phyloP scores from a whole-genome alignment of 2,329 filamentous ascomycete species.

The Cladophialophora carrionii region DNA sequence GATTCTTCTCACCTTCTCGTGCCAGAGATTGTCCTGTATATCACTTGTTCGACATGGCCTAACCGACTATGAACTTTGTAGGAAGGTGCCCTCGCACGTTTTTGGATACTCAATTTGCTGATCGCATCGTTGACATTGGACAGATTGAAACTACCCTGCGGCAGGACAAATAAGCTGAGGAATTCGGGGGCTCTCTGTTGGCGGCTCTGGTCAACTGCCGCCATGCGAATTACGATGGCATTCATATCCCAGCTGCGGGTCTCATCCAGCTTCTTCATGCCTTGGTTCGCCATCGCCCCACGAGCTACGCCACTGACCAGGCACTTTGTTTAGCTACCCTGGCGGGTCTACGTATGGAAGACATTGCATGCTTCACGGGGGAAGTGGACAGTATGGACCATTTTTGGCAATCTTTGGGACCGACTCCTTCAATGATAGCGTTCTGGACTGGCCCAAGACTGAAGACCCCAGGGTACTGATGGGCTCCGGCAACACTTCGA shows the following conservation, averaged over 20 bases:
- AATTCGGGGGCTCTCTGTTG: not conserved
- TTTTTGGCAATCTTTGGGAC: slow-evolving; percentile 4
- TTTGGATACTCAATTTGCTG: slow-evolving; percentile 4
- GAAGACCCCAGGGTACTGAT: slow-evolving; percentile 1
- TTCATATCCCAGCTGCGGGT: not conserved
- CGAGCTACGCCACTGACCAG: not conserved
- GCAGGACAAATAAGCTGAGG: not conserved
- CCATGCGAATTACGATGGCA: not conserved
- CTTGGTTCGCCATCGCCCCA: not conserved
- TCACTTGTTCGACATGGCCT: slow-evolving; percentile 1
- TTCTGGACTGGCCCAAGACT: slow-evolving; percentile 5
- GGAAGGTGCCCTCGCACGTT: not conserved
- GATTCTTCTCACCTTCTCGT: not conserved
- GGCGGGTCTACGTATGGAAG: slow-evolving; percentile 4
- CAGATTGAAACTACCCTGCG: slow-evolving; percentile 3
- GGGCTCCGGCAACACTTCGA: slow-evolving; percentile 8
- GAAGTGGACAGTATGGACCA: slow-evolving; percentile 1
- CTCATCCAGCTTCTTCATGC: slow-evolving; percentile 4
- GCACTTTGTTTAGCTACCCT: not conserved
- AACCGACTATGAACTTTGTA: slow-evolving; percentile 7
- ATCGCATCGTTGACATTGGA: not conserved
- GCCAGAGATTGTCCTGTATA: not conserved
- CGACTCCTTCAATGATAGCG: slow-evolving; percentile 4
- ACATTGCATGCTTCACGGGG: not conserved
- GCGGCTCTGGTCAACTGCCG: slow-evolving; percentile 3